Evolutionary conservation across 148 eudicot genomes (phyloP), one percentile per base, ranked within the genome.

Genomic region (Agrostemma githago): DNA sequence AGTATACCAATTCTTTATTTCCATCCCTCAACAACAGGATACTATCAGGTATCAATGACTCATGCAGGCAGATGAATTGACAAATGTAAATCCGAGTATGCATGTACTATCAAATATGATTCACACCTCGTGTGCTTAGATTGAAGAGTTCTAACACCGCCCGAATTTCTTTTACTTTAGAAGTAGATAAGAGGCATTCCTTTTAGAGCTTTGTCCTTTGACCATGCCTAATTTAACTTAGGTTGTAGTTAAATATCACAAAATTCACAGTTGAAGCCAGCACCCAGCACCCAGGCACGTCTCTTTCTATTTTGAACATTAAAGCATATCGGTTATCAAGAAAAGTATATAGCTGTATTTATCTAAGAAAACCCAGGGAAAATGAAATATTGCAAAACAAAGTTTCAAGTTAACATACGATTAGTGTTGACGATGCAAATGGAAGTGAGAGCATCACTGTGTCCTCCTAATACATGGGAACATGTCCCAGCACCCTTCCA

Each of bases 391-490:
- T 64, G 38, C 38, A 19, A 69, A 60, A 56, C 8, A 72, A 56
- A 48, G 43, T 39, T 17, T 19, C 26, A 38, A 51, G 4, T 51
- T 5, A 53, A 38, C 72, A 20, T 83, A 92, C 98, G 88, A 72
- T 68, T 85, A 20, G 85, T 66, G 72, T 84, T 87, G 77, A 91
- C 58, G 57, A 79, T 8, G 80, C 90, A 78, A 66, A 88, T 85
- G 59, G 98, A 89, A 75, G 93, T 88, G 68, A 94, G 71, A 62
- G 97, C 85, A 74, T 68, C 90, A 72, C 67, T 62, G 72, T 94
- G 98, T n/a, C 98, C 98, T 79, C 88, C 90, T 72, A 94, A 79
- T 65, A 87, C 17, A 88, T 94, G 93, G 8, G 93, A 84, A 82
- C 98, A 91, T 16, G 74, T 73, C 57, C 89, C 93, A 67, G 92